Evolutionary conservation across 805 yeast species (phyloP), one percentile per base, ranked within the genome.

Genomic region (Lipomyces sp.): DNA sequence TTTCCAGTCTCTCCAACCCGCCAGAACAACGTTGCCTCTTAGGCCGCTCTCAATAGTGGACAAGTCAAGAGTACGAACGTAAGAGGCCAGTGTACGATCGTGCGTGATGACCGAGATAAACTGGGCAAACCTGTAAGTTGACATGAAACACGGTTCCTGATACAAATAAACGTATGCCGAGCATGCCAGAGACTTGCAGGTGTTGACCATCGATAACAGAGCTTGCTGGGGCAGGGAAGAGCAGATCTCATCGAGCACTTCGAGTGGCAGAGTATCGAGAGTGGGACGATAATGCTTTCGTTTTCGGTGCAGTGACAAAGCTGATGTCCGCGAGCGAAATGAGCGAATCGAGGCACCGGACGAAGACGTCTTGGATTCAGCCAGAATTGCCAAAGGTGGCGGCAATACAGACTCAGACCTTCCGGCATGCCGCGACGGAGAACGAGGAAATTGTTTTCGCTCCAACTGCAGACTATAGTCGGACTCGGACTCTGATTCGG

Each of bases 1-100:
- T 73, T 90, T 89, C 96, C 97, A 92, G 76, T 92, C 97, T 75
- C 97, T 83, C 97, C 97, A 92, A 8, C 94, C 89, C 0, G 97
- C 97, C 60, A 84, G 77, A 53, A 70, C 69, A 32, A 56, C 60
- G 29, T 60, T 45, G 18, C 69, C 73, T 13, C 54, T 60, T 24
- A 65, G 34, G 48, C 72, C 42, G 51, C 61, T 33, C 63, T 73
- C 66, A 75, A 83, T 64, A 3, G 74, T 75, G 0, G 93, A 87
- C 33, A 92, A 75, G 74, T 92, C 90, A 54, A 92, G 74, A 0
- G 72, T 65, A 69, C 81, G 81, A 2, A 92, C 90, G 65, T 82
- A 80, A 32, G 74, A 72, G 0, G 93, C 92, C 61, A 89, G 81
- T 2, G 79, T 78, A 7, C 84, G 81, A 69, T 84, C 83, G 62